Evolutionary conservation across 2,329 filamentous ascomycete genomes (phyloP), one percentile per base, ranked within the genome.

Genomic region (Nothophoma quercina): DNA sequence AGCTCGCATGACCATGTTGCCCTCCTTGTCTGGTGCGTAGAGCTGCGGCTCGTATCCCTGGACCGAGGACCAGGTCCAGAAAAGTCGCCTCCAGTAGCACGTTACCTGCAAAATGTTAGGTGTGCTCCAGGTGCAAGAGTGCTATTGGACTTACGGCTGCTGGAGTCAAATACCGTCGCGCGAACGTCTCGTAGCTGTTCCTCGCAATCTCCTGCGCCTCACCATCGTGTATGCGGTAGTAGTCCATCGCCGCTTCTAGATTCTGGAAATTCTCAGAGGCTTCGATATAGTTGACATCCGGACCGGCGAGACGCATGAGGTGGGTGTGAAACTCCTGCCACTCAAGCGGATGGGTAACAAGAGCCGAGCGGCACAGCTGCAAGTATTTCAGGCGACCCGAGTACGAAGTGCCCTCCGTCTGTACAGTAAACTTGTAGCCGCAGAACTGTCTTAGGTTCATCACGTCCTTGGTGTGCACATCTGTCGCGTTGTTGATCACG

Each of bases 351-450:
- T 71, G 69, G 2, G 69, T 69, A 15, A 71, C 65, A 7, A 71
- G 55, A 10, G 67, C 68, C 16, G 66, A 70, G 25, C 67, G 66
- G 61, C 81, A 84, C 53, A 81, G 80, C 47, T 83, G 77, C 0
- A 83, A 71, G 54, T 83, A 83, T 59, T 83, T 83, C 7, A 81
- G 75, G 2, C 80, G 77, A 2, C 80, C 81, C 3, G 81, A 83
- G 67, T 82, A 83, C 7, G 78, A 81, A 30, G 77, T 77, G 0
- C 81, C 82, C 65, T 83, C 82, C 1, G 80, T 81, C 49, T 84
- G 81, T 2, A 78, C 77, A 1, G 83, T 74, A 60, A 79, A 84
- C 69, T 81, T 80, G 61, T 83, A 84, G 0, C 68, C 66, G 49
- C 68, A 71, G 39, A 71, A 71, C 46, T 71, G 61, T 16, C 67